Evolutionary conservation across 2,329 filamentous ascomycete genomes (phyloP).

Genomic region (Aspergillus tamarii): DNA sequence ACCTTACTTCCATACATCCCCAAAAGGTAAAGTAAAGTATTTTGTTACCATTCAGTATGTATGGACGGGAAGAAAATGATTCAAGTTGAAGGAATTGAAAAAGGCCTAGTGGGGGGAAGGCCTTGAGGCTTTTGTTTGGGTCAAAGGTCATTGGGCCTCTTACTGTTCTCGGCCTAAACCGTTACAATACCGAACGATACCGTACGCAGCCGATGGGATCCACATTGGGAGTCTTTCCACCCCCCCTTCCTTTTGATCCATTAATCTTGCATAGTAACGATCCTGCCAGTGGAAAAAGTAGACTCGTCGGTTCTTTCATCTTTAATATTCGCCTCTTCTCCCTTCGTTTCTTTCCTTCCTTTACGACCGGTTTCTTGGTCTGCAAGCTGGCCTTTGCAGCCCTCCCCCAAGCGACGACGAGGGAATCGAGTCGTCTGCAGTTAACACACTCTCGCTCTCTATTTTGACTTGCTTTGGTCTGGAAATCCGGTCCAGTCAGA

Average conservation of each 20-base stretch:
- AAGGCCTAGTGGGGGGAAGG: not conserved
- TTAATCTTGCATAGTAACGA: constrained; percentile 7
- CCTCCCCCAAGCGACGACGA: not conserved
- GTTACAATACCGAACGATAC: constrained; percentile 1
- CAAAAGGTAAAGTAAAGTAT: not conserved
- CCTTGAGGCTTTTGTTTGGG: not conserved
- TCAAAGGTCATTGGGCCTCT: constrained; percentile 17
- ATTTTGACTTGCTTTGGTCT: not conserved
- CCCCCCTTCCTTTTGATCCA: constrained; percentile 7
- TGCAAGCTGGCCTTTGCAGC: constrained; percentile 31
- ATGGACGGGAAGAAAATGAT: not conserved
- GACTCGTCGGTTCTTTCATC: constrained; percentile 12
- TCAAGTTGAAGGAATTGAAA: not conserved
- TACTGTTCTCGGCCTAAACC: constrained; percentile 12
- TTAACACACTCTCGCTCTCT: constrained; percentile 4
- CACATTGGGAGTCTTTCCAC: not conserved
- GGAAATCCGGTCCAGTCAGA: not conserved
- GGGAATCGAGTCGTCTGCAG: not conserved
- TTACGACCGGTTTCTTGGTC: constrained; percentile 7
- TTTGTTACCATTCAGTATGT: not conserved
- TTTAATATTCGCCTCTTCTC: constrained; percentile 10
- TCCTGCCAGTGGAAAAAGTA: constrained; percentile 2
- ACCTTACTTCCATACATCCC: not conserved
- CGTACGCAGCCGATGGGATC: constrained; percentile 1
- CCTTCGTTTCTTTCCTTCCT: constrained; percentile 6